Evolutionary conservation across 2,329 filamentous ascomycete species (phyloP), one percentile per base, ranked within the genome.

Genomic region (Harringtonia aguacate): DNA sequence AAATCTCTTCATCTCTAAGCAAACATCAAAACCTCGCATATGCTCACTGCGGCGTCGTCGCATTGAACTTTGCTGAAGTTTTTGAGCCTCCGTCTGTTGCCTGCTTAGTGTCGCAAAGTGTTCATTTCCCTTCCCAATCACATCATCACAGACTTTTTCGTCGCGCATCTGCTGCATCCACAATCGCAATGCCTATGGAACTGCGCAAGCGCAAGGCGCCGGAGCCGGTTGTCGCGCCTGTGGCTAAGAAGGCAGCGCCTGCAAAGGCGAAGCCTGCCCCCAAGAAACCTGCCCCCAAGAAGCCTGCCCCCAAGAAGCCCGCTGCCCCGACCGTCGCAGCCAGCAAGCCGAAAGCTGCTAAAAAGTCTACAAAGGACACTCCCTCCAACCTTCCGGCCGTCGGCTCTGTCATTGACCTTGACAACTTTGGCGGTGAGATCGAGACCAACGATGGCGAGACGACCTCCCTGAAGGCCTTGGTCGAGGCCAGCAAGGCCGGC

Each of bases 401-500:
- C 45, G 78, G 77, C 55, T 68, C 75, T 44, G 63, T 64, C 44
- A 68, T 82, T 53, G 60, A 68, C 49, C 69, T 81, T 37, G 73
- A 77, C 35, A 68, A 62, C 46, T 81, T 82, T 55, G 78, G 78
- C 52, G 77, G 77, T 50, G 81, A 92, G 58, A 67, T 98, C 50
- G 79, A 92, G 69, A 92, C 83, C 50, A 80, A 97, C 52, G 86
- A 94, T 51, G 88, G 88, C 55, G 68, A 73, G 43, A 85, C 83
- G 66, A 88, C 84, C 7, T 87, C 79, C 2, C 69, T 98, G 47
- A 83, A 86, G 66, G 71, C 79, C 54, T 78, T 98, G 21, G 75
- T 95, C 39, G 82, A 87, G 41, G 76, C 84, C 58, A 94, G 88
- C 73, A 81, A 86, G 66, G 72, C 76, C 30, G 92, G 90, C 22